Conservation (phyloP, 352 stramenopile species). For the Globisporangium cystogenes region DNA sequence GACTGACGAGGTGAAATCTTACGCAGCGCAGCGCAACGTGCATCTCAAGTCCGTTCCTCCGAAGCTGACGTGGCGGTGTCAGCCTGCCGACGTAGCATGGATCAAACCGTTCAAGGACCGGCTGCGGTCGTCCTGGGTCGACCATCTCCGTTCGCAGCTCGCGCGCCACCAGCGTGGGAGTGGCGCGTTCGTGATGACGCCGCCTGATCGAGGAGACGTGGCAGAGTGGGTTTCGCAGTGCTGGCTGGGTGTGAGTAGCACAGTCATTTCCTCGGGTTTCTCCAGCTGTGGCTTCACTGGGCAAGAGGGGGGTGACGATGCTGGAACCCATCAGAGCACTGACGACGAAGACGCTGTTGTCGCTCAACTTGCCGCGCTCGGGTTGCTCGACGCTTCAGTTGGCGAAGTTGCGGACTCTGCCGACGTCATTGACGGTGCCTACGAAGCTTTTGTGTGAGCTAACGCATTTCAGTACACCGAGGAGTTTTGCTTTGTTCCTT, state of each 20-base stretch:
- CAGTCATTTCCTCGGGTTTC: not conserved
- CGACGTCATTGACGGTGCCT: constrained; percentile 1
- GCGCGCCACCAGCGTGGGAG: not conserved
- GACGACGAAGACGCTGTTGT: not conserved
- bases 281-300: not conserved
- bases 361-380: not conserved
- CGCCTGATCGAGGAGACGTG: not conserved
- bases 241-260: not conserved
- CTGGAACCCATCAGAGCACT: too few relatives aligned
- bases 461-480: not conserved
- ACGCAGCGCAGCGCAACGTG: constrained; percentile 17
- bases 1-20: constrained; percentile 16
- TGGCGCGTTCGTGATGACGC: not conserved
- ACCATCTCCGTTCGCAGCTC: not conserved
- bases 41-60: constrained; percentile 17
- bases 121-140: too few relatives aligned
- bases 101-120: too few relatives aligned
- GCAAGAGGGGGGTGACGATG: not conserved
- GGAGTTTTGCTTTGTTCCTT: not conserved
- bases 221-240: not conserved
- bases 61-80: constrained; percentile 14
- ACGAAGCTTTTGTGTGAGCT: not conserved
- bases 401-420: not conserved
- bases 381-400: not conserved
- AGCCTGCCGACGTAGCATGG: too few relatives aligned